A percentile compares a stretch with the other conserved stretches of the same genome.
phyloP scores from a whole-genome alignment of 2,329 filamentous ascomycete genomes.

The Aspergillus aculeatinus region DNA sequence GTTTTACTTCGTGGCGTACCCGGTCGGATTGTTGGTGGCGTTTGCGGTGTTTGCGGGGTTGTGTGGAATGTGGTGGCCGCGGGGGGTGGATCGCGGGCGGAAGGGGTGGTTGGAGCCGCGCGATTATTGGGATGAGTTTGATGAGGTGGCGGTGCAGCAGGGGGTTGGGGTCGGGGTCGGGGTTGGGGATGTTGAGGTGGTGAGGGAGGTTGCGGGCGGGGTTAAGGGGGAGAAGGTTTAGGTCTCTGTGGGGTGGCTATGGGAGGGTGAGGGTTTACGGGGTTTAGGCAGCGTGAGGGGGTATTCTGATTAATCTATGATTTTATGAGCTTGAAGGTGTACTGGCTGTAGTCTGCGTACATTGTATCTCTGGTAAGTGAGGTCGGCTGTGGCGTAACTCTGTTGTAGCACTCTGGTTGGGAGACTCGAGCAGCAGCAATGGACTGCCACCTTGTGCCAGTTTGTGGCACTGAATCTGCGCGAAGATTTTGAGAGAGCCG shows the following conservation, averaged over 20 bases:
- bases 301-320: too few species aligned
- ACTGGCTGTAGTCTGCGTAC: too few species aligned
- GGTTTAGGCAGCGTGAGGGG: not conserved
- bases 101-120: constrained; percentile 36
- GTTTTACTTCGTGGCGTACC: constrained; percentile 59
- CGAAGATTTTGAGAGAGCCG: too few species aligned
- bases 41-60: constrained; percentile 19
- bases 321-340: too few species aligned
- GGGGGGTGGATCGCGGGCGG: constrained; percentile 8
- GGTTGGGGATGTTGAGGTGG: not conserved
- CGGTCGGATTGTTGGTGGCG: constrained; percentile 47
- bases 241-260: too few species aligned
- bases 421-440: too few species aligned
- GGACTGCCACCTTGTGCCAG: too few species aligned
- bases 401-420: too few species aligned
- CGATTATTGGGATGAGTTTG: constrained; percentile 35
- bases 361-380: too few species aligned
- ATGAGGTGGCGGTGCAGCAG: constrained; percentile 5
- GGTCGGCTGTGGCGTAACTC: too few species aligned
- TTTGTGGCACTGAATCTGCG: too few species aligned
- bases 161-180: not conserved
- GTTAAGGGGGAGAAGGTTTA: not conserved
- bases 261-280: not conserved
- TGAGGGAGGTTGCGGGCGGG: not conserved
- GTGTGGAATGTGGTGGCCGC: constrained; percentile 9